Evolutionary conservation across 2,329 filamentous ascomycete species (phyloP), one percentile per base, ranked within the genome.

Genomic region (Cordyceps tenuipes): DNA sequence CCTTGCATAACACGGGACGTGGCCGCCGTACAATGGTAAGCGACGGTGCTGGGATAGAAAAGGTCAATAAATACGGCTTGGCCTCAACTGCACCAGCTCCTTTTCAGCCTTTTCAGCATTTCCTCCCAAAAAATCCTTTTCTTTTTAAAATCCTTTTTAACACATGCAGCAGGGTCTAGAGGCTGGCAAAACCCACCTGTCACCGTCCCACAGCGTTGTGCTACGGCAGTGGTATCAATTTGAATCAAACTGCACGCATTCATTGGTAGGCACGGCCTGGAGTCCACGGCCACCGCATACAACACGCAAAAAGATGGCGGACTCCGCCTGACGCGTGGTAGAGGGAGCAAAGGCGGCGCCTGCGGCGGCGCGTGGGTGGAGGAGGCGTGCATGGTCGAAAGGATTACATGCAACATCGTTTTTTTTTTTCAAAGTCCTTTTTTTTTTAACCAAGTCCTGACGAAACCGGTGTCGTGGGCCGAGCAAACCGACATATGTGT

Each of bases 141-240:
- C 19, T 26, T 31, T n/a, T n/a, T 29, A n/a, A 15, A 19, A 29
- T 29, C 26, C 26, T 6, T 31, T 46, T 43, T 21, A 15, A 12
- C 19, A 13, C 10, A 55, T 46, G n/a, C n/a, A n/a, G 29, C 53
- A 56, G 53, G 53, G 53, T 56, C 53, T 43, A 56, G 53, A 13
- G 43, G 29, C 43, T 36, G 34, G 19, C 43, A 56, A 54, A 47
- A 31, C n/a, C 43, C 41, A 55, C 52, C 52, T 31, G 41, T 34
- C 53, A 46, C 41, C n/a, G 52, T 55, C 29, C 41, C 52, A 55
- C 52, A 19, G 39, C 3, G 5, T 44, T 44, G 41, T 46, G 50
- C 50, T 19, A 53, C 50, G 50, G 50, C 17, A 29, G 50, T 53
- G 50, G 50, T 43, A 53, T 53, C 50, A 53, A 53, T 41, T 53